Percentiles rank a stretch among this genome's conserved stretches.
These are phyloP conservation scores for Botrytis medusae DNA, from an alignment of 2,329 filamentous ascomycete genomes.

Conservation along the genomic window DNA sequence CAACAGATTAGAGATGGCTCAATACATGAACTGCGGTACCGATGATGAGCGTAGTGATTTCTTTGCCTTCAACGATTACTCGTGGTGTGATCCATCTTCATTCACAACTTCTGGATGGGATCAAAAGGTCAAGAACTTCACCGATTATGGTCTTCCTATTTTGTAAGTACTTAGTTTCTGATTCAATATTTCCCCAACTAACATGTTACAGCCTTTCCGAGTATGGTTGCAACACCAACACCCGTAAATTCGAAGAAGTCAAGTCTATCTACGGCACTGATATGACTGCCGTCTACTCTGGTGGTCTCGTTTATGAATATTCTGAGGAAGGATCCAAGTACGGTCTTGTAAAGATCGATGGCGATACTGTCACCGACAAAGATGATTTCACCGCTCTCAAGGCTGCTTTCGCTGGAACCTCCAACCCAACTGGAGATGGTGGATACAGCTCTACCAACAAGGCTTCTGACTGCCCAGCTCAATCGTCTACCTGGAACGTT, in stretches of 20 bases:
- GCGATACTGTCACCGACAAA: conserved; percentile 42
- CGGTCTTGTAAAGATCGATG: conserved; percentile 48
- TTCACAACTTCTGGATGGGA: conserved; percentile 65
- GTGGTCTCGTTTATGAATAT: conserved; percentile 96
- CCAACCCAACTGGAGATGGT: conserved; percentile 51
- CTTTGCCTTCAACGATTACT: conserved; percentile 67
- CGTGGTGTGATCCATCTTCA: conserved; percentile 61
- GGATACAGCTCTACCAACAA: conserved; percentile 45
- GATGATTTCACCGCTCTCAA: conserved; percentile 51
- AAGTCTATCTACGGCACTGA: conserved; percentile 73
- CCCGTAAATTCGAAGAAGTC: conserved; percentile 79
- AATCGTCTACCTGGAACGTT: conserved; percentile 50
- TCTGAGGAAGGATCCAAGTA: conserved; percentile 75
- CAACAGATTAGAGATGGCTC: conserved; percentile 66
- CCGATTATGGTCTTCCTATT: conserved; percentile 66
- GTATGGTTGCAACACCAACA: conserved; percentile 84
- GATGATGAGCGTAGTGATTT: conserved; percentile 66
- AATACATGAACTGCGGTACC: conserved; percentile 72
- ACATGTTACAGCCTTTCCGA: conserved; percentile 62
- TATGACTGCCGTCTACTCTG: conserved; percentile 91
- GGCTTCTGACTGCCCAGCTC: conserved; percentile 47
- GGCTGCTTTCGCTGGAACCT: conserved; percentile 44
- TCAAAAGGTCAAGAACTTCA: conserved; percentile 67
- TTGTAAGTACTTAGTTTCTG: conserved; percentile 33
- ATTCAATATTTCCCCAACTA: conserved; percentile 13